phyloP scores from a whole-genome alignment of 768 basidiomycete species.

The Leccinum rimulosum region DNA sequence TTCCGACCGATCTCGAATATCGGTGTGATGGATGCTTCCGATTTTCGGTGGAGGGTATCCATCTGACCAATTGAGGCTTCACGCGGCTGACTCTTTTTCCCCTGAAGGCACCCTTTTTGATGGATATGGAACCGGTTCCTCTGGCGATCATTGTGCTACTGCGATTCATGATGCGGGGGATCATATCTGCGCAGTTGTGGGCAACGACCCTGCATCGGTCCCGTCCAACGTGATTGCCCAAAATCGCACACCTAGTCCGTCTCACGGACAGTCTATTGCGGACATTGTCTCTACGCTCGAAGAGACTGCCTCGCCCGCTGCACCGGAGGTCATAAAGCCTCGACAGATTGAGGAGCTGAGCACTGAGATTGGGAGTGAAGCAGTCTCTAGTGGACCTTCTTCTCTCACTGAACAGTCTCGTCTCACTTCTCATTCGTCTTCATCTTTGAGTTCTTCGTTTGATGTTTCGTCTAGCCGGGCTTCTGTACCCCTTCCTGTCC shows the following conservation, averaged over 20 bases:
- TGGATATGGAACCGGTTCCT: constrained; percentile 35
- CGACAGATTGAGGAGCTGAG: constrained; percentile 6
- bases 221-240: constrained; percentile 20
- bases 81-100: constrained; percentile 51
- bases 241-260: constrained; percentile 11
- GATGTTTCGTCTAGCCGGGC: constrained; percentile 48
- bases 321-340: constrained; percentile 24
- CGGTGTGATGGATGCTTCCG: constrained; percentile 46
- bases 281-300: constrained; percentile 21
- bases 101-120: constrained; percentile 42
- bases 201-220: constrained; percentile 27
- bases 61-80: constrained; percentile 40
- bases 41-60: constrained; percentile 41
- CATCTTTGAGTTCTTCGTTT: constrained; percentile 33
- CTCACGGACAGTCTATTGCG: constrained; percentile 21
- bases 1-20: constrained; percentile 32
- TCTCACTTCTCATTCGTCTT: constrained; percentile 31
- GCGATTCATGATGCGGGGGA: constrained; percentile 16
- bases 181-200: constrained; percentile 17
- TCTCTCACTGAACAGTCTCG: constrained; percentile 32
- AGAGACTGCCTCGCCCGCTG: constrained; percentile 16
- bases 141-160: constrained; percentile 22
- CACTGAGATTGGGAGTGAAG: constrained; percentile 21
- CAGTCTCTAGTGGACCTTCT: constrained; percentile 16
- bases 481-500: constrained; percentile 30